Evolutionary conservation across 345 rosid genomes (phyloP), one percentile per base, ranked within the genome.

Genomic region (Euclidium syriacum): DNA sequence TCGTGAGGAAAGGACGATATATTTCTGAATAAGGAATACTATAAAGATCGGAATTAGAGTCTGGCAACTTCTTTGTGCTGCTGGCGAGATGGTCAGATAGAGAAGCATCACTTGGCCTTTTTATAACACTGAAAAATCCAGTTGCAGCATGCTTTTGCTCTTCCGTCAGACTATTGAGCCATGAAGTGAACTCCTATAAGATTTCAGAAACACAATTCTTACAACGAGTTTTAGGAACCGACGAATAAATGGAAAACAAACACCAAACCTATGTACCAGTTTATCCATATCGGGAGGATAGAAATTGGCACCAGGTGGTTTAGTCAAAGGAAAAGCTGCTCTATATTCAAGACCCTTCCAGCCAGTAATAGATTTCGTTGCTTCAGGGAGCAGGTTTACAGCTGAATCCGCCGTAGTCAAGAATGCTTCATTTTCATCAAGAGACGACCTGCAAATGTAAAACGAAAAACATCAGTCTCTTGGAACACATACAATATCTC

Each of bases 221-320:
- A 56, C 25, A 10, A 30, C 1, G 0, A n/a, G 9, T 4, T 25
- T 36, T 5, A 19, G 10, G 4, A 17, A 48, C 27, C 23, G 2
- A 30, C 3, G 2, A 39, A 10, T 16, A 27, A 48, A 14, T 15
- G 35, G 54, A 54, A 48, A 58, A 16, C 17, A 65, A 29, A 17
- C 36, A 73, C 22, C 9, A 56, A 29, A 18, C 8, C 17, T 30
- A 26, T 39, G 11, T 86, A 92, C 98, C 94, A 0, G 59, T 84
- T 89, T 89, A 50, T 89, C 89, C 98, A 92, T 85, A 71, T 92
- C 98, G n/a, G 95, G 83, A 57, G 96, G 96, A 62, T 92, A 89
- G 62, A 89, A 92, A 75, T 89, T 92, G 30, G 94, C 95, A 59
- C 95, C 91, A 41, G 94, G 89, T 40, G 98, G 98, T 71, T 85